Evolutionary conservation across 768 basidiomycete genomes (phyloP).

Genomic region (Pleurotus cornucopiae): DNA sequence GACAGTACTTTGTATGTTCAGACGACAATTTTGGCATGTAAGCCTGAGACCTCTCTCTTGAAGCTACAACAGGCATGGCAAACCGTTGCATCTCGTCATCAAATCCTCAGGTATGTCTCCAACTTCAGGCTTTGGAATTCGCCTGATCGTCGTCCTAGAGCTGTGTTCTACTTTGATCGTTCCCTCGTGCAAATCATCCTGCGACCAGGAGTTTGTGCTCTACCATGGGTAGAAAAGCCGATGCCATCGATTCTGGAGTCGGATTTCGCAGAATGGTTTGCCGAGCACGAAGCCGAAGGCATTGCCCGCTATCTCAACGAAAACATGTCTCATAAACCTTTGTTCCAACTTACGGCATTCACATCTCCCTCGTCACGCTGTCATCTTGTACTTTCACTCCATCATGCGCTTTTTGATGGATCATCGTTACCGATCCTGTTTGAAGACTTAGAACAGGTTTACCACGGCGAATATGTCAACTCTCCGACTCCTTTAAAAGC

Average conservation of each 20-base stretch:
- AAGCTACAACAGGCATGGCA: constrained; percentile 30
- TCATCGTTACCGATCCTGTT: constrained; percentile 25
- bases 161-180: constrained; percentile 26
- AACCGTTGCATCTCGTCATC: constrained; percentile 18
- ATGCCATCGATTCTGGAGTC: neutral
- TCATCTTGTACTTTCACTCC: constrained; percentile 25
- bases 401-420: constrained; percentile 31
- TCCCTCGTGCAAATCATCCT: constrained; percentile 25
- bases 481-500: constrained; percentile 12
- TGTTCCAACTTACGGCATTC: constrained; percentile 21
- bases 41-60: constrained; percentile 15
- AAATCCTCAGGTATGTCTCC: constrained; percentile 22
- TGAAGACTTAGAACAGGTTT: constrained; percentile 22
- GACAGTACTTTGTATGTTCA: constrained; percentile 37
- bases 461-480: constrained; percentile 9
- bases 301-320: constrained; percentile 24
- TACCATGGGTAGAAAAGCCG: constrained; percentile 18
- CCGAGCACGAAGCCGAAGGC: constrained; percentile 10
- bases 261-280: constrained; percentile 19
- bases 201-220: constrained; percentile 7
- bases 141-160: constrained; percentile 16
- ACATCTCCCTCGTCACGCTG: neutral
- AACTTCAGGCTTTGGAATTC: neutral
- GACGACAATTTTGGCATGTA: constrained; percentile 32
- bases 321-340: constrained; percentile 19